Percentiles rank a stretch among this genome's conserved stretches.
Conservation (phyloP, 257 asterid genomes). For the Euphrasia confusa region DNA sequence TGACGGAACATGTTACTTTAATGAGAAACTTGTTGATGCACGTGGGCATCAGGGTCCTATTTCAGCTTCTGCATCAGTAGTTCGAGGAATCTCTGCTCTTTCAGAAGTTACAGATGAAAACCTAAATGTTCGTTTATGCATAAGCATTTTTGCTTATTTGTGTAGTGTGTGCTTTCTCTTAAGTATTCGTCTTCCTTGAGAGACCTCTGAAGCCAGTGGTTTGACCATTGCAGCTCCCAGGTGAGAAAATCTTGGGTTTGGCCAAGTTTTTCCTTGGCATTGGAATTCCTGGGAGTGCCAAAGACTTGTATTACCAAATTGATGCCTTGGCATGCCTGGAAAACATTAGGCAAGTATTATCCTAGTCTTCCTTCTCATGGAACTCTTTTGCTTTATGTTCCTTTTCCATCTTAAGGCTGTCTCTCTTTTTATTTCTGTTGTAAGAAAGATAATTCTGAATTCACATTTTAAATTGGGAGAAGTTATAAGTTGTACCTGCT, state of each 20-base stretch:
- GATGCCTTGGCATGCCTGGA: slow-evolving; percentile 78
- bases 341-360: slow-evolving; percentile 51
- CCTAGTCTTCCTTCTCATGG: slow-evolving; percentile 31
- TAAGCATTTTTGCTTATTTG: background rate
- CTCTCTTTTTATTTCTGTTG: slow-evolving; percentile 5
- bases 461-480: background rate
- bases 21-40: slow-evolving; percentile 78
- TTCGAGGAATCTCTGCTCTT: slow-evolving; percentile 76
- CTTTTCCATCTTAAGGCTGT: too few species aligned
- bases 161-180: slow-evolving; percentile 2
- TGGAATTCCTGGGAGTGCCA: slow-evolving; percentile 78
- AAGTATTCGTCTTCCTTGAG: slow-evolving; percentile 9
- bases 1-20: slow-evolving; percentile 85
- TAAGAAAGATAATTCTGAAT: slow-evolving; percentile 11
- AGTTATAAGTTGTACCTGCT: slow-evolving; percentile 16
- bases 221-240: slow-evolving; percentile 68
- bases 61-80: slow-evolving; percentile 78
- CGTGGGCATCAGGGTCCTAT: slow-evolving; percentile 72
- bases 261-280: slow-evolving; percentile 81
- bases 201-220: slow-evolving; percentile 21
- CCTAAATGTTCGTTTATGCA: slow-evolving; percentile 46
- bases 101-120: slow-evolving; percentile 55
- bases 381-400: too few species aligned
- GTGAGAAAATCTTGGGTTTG: slow-evolving; percentile 78
- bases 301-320: slow-evolving; percentile 78